Evolutionary conservation across 495 filamentous ascomycete genomes (phyloP), one percentile per base, ranked within the genome.

Genomic region (Neurospora sp.): DNA sequence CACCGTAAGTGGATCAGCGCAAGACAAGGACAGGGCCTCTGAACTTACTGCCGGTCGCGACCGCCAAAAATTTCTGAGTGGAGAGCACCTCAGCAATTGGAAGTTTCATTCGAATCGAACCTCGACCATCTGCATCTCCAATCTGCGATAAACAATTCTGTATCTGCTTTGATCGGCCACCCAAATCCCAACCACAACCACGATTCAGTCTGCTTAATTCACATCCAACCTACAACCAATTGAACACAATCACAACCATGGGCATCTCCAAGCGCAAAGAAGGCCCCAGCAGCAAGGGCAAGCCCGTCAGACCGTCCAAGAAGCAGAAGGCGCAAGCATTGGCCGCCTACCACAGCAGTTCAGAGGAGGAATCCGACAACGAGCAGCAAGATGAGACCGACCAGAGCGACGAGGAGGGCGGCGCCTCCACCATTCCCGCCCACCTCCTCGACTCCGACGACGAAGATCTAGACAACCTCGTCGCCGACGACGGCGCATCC

Each of bases 261-360:
- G 71, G 74, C 73, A 66, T 73, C 35, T 79, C 78, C 48, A 82
- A 81, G 75, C 78, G 79, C 20, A 85, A 87, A 48, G 85, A 90
- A 38, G 85, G 83, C 72, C 83, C 87, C 61, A 87, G 87, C 75
- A 84, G 85, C 66, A 88, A 87, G 77, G 80, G 69, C 81, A 18
- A 66, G 31, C 53, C 53, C 22, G 80, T 82, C 41, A 83, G 86
- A 27, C 89, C 90, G 4, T 82, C 83, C 44, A 92, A 91, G 82
- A 93, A 92, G 80, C 88, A 93, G 78, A 90, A 88, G 77, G 89
- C 91, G 5, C 53, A 66, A 35, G 53, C 53, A 82, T 87, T 91
- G 75, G 82, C 78, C 61, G 82, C 87, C 61, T 94, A 96, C 82
- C 88, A 94, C 87, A 93, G 91, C 85, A 89, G 88, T 77, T 92